Conservation (phyloP, 2,329 filamentous ascomycete genomes). For the Zelopaecilomyces penicillatus region DNA sequence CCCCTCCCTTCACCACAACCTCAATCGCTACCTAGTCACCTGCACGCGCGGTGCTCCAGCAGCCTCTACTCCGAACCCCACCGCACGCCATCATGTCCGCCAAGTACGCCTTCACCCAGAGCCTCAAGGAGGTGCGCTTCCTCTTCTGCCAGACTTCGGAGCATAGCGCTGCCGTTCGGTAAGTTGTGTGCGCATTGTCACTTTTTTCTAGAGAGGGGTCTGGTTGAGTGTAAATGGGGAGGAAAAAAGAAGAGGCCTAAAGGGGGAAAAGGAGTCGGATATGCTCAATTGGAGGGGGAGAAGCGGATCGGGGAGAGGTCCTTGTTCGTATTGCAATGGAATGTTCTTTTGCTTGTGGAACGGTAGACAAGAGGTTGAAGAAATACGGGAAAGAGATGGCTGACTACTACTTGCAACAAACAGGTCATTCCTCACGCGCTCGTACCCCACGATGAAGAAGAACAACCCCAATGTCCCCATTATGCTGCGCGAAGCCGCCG, state of each 20-base stretch:
- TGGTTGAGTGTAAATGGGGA: too few species aligned
- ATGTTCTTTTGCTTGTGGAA: too few species aligned
- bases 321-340: too few species aligned
- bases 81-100: slow-evolving; percentile 59
- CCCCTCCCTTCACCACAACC: too few species aligned
- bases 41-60: too few species aligned
- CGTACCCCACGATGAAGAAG: slow-evolving; percentile 99
- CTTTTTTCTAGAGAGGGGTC: too few species aligned
- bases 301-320: too few species aligned
- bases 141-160: slow-evolving; percentile 93
- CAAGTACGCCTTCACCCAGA: slow-evolving; percentile 86
- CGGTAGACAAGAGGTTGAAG: too few species aligned
- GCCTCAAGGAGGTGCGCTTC: slow-evolving; percentile 92
- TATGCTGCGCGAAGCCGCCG: slow-evolving; percentile 84
- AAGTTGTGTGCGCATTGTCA: slow-evolving; percentile 22
- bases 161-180: slow-evolving; percentile 84
- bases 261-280: neutral
- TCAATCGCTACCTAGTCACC: too few species aligned
- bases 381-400: too few species aligned
- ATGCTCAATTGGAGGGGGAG: too few species aligned
- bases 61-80: neutral
- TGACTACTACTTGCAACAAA: too few species aligned
- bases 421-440: slow-evolving; percentile 81
- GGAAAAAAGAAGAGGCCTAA: neutral
- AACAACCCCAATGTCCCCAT: slow-evolving; percentile 93